Base-by-base conservation (phyloP, 345 rosid genomes). In the Arabidopsis arenosa region DNA sequence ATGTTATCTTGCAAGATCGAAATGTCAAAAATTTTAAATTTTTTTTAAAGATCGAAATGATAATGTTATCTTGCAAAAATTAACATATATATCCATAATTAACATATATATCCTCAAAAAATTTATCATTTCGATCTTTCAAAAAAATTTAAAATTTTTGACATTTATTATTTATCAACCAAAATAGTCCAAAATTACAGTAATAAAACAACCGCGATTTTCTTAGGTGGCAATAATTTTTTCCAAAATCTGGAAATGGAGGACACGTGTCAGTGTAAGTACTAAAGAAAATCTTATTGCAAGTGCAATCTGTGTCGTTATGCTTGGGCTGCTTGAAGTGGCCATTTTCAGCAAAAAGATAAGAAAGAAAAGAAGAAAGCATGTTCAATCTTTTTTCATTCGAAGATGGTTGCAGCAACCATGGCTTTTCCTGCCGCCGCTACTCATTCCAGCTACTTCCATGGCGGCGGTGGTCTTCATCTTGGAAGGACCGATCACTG, bases 391-490 rank as follows among this genome's bases (percentile, higher is more conserved):
- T 52, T 45, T 3, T 9, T 49, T 63, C 49, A n/a, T 15, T 0
- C 1, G n/a, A 53, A 45, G 62, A 77, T 63, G 80, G 39, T 15
- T n/a, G 52, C 43, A 23, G 35, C 26, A 23, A 23, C 73, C 54
- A 65, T 51, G 65, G 73, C 70, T 26, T 78, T 67, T 6, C 74
- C 68, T 55, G 52, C 75, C 5, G 61, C 73, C 37, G 76, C 70
- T 41, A 60, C 70, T 62, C 43, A 43, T 39, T 64, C 67, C 4
- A 55, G 6, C 40, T 32, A 10, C 53, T 66, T 60, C 59, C 70
- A 73, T 53, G 74, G 73, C 63, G 26, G 58, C 36, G 15, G 48
- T 66, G 15, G 39, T 66, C 49, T 75, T 47, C 67, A 28, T 49
- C 10, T 40, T 15, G 14, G 54, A 6, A 66, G 43, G 5, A 73